Percentiles rank a stretch among this genome's conserved stretches.
Evolutionary conservation across 1,284 basidiomycete species (phyloP).

Genomic region (Leccinum subspadiceum): DNA sequence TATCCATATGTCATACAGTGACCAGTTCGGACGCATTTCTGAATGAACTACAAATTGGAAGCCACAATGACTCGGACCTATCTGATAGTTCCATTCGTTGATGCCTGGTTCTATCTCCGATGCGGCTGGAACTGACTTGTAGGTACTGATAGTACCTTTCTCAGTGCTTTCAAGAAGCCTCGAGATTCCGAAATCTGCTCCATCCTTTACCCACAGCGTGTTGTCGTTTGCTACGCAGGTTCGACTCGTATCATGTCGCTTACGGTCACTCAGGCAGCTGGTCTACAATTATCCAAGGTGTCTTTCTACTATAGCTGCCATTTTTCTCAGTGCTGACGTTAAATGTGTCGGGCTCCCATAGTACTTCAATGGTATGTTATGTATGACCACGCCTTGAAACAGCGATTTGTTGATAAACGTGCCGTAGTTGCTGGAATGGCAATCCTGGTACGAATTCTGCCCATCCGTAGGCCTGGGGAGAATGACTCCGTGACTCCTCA

Average conservation of each 20-base stretch:
- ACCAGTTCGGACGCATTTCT: background rate
- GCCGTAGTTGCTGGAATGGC: background rate
- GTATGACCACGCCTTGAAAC: background rate
- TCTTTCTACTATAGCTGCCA: background rate
- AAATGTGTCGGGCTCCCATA: background rate
- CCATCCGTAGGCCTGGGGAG: background rate
- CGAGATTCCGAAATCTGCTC: background rate
- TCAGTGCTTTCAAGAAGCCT: background rate
- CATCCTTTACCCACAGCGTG: background rate
- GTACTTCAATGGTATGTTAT: background rate
- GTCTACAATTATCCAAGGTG: constrained; percentile 1
- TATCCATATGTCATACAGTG: background rate
- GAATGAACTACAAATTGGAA: background rate
- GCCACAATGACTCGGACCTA: background rate
- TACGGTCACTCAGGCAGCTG: background rate
- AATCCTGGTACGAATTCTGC: background rate
- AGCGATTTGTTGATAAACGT: background rate
- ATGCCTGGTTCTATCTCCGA: background rate
- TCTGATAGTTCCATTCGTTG: background rate
- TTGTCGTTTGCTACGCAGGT: background rate
- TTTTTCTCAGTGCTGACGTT: background rate
- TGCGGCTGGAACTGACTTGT: background rate
- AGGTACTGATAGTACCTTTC: background rate
- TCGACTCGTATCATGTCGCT: background rate
- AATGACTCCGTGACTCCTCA: background rate